phyloP scores from a whole-genome alignment of 2,329 filamentous ascomycete genomes.

The Thielaviopsis musarum region DNA sequence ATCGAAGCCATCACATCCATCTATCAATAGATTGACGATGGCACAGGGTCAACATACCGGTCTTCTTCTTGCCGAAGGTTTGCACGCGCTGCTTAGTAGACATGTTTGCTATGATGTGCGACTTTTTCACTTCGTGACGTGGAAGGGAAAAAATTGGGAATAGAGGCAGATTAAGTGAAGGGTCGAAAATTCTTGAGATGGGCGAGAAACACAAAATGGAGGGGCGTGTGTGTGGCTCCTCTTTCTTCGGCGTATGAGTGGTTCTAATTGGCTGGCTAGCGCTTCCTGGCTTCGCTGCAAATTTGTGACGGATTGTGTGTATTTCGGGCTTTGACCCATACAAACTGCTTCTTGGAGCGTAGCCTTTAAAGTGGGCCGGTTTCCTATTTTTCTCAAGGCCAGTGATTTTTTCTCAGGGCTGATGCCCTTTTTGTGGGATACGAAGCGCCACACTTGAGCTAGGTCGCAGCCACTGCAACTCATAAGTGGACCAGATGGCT shows the following conservation, averaged over 20 bases:
- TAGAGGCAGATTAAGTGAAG: slow-evolving; percentile 12
- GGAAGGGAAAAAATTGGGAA: slow-evolving; percentile 13
- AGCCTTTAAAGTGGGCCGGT: slow-evolving; percentile 3
- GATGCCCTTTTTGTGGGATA: slow-evolving; percentile 6
- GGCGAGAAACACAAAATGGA: slow-evolving; percentile 11
- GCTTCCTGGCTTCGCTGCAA: slow-evolving; percentile 2
- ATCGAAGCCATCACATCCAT: background rate
- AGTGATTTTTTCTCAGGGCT: slow-evolving; percentile 4
- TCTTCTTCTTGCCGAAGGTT: slow-evolving; percentile 99
- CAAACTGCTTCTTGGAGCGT: slow-evolving; percentile 1
- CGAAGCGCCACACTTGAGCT: background rate
- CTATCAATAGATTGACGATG: background rate
- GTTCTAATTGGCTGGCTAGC: slow-evolving; percentile 9
- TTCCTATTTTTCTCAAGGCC: slow-evolving; percentile 2
- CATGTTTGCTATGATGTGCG: slow-evolving; percentile 39
- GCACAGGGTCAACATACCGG: slow-evolving; percentile 24
- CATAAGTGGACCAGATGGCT: background rate
- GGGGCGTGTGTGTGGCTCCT: slow-evolving; percentile 11
- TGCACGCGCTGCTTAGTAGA: slow-evolving; percentile 69
- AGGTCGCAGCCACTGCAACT: slow-evolving; percentile 2
- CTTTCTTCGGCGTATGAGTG: slow-evolving; percentile 5
- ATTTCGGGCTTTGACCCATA: slow-evolving; percentile 11
- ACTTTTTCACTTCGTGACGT: slow-evolving; percentile 14
- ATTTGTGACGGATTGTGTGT: slow-evolving; percentile 12
- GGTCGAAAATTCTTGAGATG: slow-evolving; percentile 13